These are phyloP conservation scores for Draba incana DNA, from an alignment of 345 rosid species.

Conservation along the genomic window DNA sequence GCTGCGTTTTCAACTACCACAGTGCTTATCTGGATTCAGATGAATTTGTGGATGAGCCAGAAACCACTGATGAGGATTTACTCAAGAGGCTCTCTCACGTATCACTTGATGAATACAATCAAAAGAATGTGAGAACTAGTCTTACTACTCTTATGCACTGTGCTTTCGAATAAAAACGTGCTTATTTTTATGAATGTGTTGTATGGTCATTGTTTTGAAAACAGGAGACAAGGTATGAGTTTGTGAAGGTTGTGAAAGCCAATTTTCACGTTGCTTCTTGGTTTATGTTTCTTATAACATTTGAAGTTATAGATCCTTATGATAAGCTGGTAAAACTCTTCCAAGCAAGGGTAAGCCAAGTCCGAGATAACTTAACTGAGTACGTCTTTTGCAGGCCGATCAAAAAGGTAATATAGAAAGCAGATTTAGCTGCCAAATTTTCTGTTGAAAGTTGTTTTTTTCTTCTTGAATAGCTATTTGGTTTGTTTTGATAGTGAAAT, in stretches of 20 bases:
- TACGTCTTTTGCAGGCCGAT: not conserved
- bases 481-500: too few species aligned
- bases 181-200: too few species aligned
- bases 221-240: not conserved
- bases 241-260: conserved; percentile 1
- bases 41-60: not conserved
- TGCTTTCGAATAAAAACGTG: not conserved
- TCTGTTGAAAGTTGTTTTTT: too few species aligned
- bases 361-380: not conserved
- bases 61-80: not conserved
- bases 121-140: not conserved
- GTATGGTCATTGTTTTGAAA: too few species aligned
- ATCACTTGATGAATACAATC: conserved; percentile 28
- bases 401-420: too few species aligned
- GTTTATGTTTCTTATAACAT: not conserved
- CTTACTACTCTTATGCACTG: not conserved
- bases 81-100: not conserved
- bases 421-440: too few species aligned
- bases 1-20: not conserved
- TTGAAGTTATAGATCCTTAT: not conserved
- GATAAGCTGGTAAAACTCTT: not conserved
- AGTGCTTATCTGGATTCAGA: not conserved
- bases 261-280: not conserved
- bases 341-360: not conserved
- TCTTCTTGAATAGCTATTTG: too few species aligned